Evolutionary conservation across 73 alveolate species (phyloP), one percentile per base, ranked within the genome.

Genomic region (Paramecium pentaurelia): DNA sequence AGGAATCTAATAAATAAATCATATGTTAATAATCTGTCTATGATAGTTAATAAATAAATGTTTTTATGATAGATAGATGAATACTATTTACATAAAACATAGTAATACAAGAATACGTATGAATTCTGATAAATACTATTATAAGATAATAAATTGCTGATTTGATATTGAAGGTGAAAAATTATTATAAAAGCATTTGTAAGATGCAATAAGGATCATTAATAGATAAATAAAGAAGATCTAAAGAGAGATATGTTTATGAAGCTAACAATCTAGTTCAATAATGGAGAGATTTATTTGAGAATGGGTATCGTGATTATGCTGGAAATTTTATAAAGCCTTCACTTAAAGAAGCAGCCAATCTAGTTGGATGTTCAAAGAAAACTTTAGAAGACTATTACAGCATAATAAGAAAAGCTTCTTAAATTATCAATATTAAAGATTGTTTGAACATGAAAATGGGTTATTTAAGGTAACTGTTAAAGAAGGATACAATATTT

Each of bases 371-470:
- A 16, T 34, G 58, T 16, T 73, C 87, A 40, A 73, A 73, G 87
- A 73, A 73, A 73, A 73, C 87, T 36, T 73, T 73, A 20, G 87
- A 73, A 38, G 87, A 73, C 32, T 73, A 73, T 73, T 73, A 73
- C 18, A 34, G 58, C 32, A 73, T 73, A 73, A 37, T 73, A 12
- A 58, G 87, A 20, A 73, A 73, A 34, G 87, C 60, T 30, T 73
- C 87, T 34, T 25, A 73, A 73, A 36, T 34, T 20, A 73, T 73
- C 58, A 44, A 73, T 73, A 37, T 73, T 1, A 73, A 40, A 73
- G 54, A 73, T 8, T 73, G 60, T 44, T 37, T 73, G 37, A 11
- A 73, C 18, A 36, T 36, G 84, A 73, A 73, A 73, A 73, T 73
- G 87, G 87, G 87, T 30, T 73, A 73, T 37, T 18, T 73, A 20